A percentile compares a stretch with the other conserved stretches of the same genome.
Evolutionary conservation across 2,329 filamentous ascomycete genomes (phyloP).

Genomic region (Apiospora hydei): DNA sequence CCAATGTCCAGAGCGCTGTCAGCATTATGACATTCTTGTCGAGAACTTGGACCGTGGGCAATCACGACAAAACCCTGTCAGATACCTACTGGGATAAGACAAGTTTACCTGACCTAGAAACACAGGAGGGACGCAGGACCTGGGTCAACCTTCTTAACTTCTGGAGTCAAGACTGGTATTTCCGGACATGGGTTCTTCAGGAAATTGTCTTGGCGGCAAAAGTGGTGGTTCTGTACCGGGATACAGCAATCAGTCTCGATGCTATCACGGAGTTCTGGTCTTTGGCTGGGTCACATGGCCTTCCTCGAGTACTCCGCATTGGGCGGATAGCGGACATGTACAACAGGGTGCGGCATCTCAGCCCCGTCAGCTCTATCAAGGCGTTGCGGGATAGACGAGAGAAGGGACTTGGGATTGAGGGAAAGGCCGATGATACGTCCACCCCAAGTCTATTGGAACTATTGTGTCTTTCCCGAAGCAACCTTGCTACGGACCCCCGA

Average conservation of each 20-base stretch:
- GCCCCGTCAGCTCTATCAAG: not conserved
- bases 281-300: not conserved
- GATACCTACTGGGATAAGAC: not conserved
- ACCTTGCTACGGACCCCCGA: not conserved
- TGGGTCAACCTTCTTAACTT: not conserved
- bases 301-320: not conserved
- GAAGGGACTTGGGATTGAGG: fast-evolving
- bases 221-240: not conserved
- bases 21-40: not conserved
- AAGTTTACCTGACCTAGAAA: not conserved
- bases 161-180: not conserved
- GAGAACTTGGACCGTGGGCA: not conserved
- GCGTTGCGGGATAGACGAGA: not conserved
- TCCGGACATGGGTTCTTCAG: not conserved
- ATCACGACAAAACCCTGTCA: not conserved
- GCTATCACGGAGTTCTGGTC: not conserved
- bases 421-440: no score
- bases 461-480: not conserved
- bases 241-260: not conserved
- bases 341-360: not conserved
- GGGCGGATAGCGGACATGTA: not conserved
- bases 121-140: not conserved
- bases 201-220: not conserved
- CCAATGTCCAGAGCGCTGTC: not conserved
- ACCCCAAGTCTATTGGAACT: not conserved